A percentile compares a stretch with the other conserved stretches of the same genome.
Conservation (phyloP, 495 filamentous ascomycete genomes). For the Neurospora sp. region DNA sequence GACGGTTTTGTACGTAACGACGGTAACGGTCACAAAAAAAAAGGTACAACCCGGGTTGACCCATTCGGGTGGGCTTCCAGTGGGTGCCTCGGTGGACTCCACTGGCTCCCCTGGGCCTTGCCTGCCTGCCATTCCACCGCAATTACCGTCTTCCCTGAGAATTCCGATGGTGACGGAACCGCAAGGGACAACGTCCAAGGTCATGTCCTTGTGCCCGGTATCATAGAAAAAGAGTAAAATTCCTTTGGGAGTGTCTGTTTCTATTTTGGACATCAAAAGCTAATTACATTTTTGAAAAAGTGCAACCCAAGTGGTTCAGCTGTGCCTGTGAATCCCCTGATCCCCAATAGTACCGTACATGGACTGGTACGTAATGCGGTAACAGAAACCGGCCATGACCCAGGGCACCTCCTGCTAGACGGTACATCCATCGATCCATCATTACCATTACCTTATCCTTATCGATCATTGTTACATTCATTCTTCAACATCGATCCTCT, state of each 20-base stretch:
- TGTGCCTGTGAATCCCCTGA: neutral
- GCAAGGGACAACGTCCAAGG: neutral
- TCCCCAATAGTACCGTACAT: neutral
- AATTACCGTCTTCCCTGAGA: slow-evolving; percentile 14
- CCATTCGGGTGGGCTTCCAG: neutral
- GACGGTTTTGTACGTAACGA: neutral
- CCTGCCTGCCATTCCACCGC: neutral
- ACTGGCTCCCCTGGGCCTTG: neutral
- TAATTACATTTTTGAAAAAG: neutral
- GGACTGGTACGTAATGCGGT: neutral
- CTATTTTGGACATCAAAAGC: neutral
- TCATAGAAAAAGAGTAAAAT: neutral
- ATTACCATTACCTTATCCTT: neutral
- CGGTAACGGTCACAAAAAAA: neutral
- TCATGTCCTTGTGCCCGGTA: neutral
- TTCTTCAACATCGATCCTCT: neutral
- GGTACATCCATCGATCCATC: neutral
- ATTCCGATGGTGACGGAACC: slow-evolving; percentile 15
- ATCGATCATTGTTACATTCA: neutral
- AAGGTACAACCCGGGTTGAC: neutral
- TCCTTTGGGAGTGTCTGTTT: neutral
- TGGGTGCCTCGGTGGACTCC: neutral
- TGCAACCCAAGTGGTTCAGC: neutral
- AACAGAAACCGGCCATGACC: neutral
- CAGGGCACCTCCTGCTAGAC: neutral